Base-by-base conservation (phyloP, 208 protist species). In the Leishmania arabica region DNA sequence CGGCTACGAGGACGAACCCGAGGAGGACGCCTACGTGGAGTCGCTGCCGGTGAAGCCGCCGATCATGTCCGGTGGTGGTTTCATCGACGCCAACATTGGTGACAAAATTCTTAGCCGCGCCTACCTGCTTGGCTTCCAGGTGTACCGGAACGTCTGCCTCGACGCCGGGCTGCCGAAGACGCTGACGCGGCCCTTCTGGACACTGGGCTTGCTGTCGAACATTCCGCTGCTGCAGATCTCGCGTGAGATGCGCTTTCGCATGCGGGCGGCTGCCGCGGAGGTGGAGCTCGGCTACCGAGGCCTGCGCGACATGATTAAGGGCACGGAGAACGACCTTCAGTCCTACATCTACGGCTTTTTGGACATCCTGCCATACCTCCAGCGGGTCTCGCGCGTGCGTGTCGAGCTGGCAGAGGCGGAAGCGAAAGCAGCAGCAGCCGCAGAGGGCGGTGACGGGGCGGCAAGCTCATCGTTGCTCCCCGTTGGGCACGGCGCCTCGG, bases 11-110 rank as follows among this genome's bases (percentile, higher is more conserved):
- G 81, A 90, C 58, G 88, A 90, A 9, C 81, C 87, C 9, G 83
- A 88, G 65, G 88, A 93, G 69, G 88, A 93, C 65, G 83, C 79
- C 11, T 88, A 94, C 77, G 82, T 90, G n/a, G 86, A 92, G 58
- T 82, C 75, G 3, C 84, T 89, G 68, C 71, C 80, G 9, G 84
- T 84, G 51, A 78, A 80, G 31, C 90, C 91, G 37, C 91, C 91
- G 2, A 88, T 94, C 21, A 83, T 91, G 76, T 83, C 71, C 24
- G 79, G 75, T 40, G 88, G 77, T 75, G 51, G 73, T 27, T 89
- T 94, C 69, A 87, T 88, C 53, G 87, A 89, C 68, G 85, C 87
- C 40, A 74, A 80, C 27, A 77, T 92, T 27, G 86, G 88, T 9
- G 87, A 90, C 56, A 91, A 90, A 60, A 86, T 89, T 1, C 60